Evolutionary conservation across 2,329 filamentous ascomycete species (phyloP).

Genomic region (Leptosphaerulina australis): DNA sequence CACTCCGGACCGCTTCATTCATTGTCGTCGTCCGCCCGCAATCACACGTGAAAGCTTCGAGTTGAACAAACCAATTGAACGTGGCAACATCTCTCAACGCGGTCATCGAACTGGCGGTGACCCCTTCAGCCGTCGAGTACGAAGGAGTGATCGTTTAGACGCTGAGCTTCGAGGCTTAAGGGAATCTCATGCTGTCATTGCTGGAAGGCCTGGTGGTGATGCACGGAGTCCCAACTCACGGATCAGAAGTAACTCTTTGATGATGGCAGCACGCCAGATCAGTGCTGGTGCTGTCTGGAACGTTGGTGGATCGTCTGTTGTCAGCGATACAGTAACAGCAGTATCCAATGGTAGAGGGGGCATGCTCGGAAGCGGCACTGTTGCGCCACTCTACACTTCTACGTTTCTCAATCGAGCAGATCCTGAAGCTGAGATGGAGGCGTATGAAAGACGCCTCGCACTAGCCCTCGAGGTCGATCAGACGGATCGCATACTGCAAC

Average conservation of each 20-base stretch:
- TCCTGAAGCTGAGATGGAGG: slow-evolving; percentile 66
- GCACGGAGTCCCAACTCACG: slow-evolving; percentile 27
- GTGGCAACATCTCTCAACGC: slow-evolving; percentile 55
- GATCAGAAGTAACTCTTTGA: slow-evolving; percentile 31
- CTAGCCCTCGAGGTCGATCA: slow-evolving; percentile 81
- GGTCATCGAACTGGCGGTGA: slow-evolving; percentile 54
- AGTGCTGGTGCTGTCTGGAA: slow-evolving; percentile 77
- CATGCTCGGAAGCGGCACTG: slow-evolving; percentile 71
- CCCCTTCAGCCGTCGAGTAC: slow-evolving; percentile 58
- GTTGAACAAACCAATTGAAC: slow-evolving; percentile 56
- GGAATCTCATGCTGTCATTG: slow-evolving; percentile 40
- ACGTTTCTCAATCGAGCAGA: slow-evolving; percentile 60
- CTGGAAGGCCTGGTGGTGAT: slow-evolving; percentile 25
- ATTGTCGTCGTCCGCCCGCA: slow-evolving; percentile 52
- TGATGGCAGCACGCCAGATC: slow-evolving; percentile 51
- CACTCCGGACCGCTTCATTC: slow-evolving; percentile 66
- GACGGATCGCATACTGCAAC: slow-evolving; percentile 66
- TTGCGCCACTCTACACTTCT: slow-evolving; percentile 68
- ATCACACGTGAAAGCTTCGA: slow-evolving; percentile 58
- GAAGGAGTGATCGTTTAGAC: slow-evolving; percentile 40
- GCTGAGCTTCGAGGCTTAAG: slow-evolving; percentile 42
- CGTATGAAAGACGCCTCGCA: slow-evolving; percentile 76
- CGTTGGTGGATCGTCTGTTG: slow-evolving; percentile 72
- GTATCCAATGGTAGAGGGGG: slow-evolving; percentile 68
- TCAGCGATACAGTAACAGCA: slow-evolving; percentile 55